These are phyloP conservation scores for Eutrema heterophyllum DNA, from an alignment of 345 rosid genomes.

Conservation along the genomic window DNA sequence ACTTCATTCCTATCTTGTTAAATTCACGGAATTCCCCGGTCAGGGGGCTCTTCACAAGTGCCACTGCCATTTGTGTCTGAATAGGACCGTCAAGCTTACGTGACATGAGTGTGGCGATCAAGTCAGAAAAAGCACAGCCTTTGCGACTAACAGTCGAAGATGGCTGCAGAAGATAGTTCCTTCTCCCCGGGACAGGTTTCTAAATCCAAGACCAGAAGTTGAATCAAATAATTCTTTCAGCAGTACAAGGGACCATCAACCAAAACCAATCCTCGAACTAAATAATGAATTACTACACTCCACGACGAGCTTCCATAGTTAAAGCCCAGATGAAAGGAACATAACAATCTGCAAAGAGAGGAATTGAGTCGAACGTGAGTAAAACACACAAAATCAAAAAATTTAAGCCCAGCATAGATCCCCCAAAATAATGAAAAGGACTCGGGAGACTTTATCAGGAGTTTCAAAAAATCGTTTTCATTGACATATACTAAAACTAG, in stretches of 20 bases:
- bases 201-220: slow-evolving; percentile 33
- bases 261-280: slow-evolving; percentile 10
- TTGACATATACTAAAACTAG: not conserved
- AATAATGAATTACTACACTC: slow-evolving; percentile 6
- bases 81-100: slow-evolving; percentile 78
- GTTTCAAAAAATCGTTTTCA: not conserved
- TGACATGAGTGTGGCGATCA: slow-evolving; percentile 55
- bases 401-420: not conserved
- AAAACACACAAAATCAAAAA: slow-evolving; percentile 2
- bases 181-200: slow-evolving; percentile 24
- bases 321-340: not conserved
- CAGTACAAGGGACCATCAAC: slow-evolving; percentile 39
- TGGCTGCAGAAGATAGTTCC: slow-evolving; percentile 37
- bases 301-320: slow-evolving; percentile 13
- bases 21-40: slow-evolving; percentile 51
- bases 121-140: slow-evolving; percentile 15
- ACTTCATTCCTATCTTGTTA: slow-evolving; percentile 46
- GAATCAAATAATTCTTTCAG: not conserved
- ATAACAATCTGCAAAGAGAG: slow-evolving; percentile 14
- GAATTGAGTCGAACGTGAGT: not conserved
- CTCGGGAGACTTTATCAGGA: not conserved
- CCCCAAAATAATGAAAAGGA: not conserved
- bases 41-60: slow-evolving; percentile 58
- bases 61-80: slow-evolving; percentile 88
- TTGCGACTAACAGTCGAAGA: slow-evolving; percentile 34